Base-by-base conservation (phyloP, 202 grass and related monocot genomes). In the Cymbopogon flexuosus region DNA sequence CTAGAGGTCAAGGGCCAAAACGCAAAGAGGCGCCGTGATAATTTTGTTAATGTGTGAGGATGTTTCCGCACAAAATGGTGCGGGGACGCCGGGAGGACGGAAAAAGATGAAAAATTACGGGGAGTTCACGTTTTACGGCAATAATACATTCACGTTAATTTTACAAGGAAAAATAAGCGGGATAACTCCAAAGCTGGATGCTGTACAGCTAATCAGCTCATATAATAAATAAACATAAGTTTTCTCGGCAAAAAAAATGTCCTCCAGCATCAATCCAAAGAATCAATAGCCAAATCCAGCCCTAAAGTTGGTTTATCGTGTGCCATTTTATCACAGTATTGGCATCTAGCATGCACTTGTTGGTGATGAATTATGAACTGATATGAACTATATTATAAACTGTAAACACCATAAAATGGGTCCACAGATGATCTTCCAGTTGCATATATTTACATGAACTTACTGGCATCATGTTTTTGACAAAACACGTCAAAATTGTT, bases 401-500 rank as follows among this genome's bases (percentile, higher is more conserved):
- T 30, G 21, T 71, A 49, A 29, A 8, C 22, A 29, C 21, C 21
- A 15, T 15, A 70, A 46, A 70, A 16, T 27, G 13, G 22, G 13
- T 27, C 39, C 12, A 16, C 22, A 47, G 6, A 70, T 47, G 68
- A 52, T 52, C 27, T 71, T 31, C 69, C 27, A 19, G 43, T 62
- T 76, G 21, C 39, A 63, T 77, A 63, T 77, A 77, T 63, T 64
- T 63, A 65, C 59, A 78, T 65, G 27, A 0, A 8, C 16, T 35
- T 27, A 10, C 27, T 3, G 3, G 29, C 16, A 51, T 16, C 27
- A 72, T 47, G 30, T 29, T 34, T 2, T 56, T 72, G 3, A 72
- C 43, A 16, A n/a, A 36, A 47, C 33, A 49, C 3, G 0, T 1
- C 18, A 62, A 81, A 72, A 24, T 46, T 71, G 52, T 31, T 22